Conservation (phyloP, 169 alveolate genomes). For the Cryptosporidium felis region DNA sequence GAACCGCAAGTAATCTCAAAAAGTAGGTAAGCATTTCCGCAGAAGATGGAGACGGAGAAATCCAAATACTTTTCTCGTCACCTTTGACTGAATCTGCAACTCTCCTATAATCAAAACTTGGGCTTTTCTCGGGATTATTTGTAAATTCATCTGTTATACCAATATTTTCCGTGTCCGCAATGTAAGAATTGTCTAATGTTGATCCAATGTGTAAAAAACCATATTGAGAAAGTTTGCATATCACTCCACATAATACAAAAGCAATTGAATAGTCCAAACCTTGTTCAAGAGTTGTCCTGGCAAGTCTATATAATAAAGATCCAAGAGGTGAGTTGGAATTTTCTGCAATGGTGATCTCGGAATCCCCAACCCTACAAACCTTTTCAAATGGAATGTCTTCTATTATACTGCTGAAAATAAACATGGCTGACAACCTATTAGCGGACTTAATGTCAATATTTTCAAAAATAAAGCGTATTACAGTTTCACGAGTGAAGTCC, state of each 20-base stretch:
- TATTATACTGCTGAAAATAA: slow-evolving; percentile 19
- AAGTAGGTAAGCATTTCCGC: slow-evolving; percentile 65
- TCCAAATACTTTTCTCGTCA: slow-evolving; percentile 17
- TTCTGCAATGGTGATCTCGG: slow-evolving; percentile 1
- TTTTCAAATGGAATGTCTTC: slow-evolving; percentile 49
- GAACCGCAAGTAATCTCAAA: slow-evolving; percentile 63
- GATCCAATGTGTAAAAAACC: slow-evolving; percentile 60
- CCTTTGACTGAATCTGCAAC: background rate
- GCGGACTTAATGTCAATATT: slow-evolving; percentile 68
- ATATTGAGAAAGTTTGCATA: slow-evolving; percentile 43
- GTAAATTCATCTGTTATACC: background rate
- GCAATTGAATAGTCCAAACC: slow-evolving; percentile 64
- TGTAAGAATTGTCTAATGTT: background rate
- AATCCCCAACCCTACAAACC: background rate
- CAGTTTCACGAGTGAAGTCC: slow-evolving; percentile 11
- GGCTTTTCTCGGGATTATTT: too few species aligned
- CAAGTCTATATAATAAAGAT: slow-evolving; percentile 25
- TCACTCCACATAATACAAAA: slow-evolving; percentile 28
- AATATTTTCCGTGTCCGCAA: background rate
- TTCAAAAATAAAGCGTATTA: slow-evolving; percentile 18
- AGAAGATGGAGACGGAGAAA: slow-evolving; percentile 62
- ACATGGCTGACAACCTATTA: slow-evolving; percentile 55
- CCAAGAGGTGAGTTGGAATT: slow-evolving; percentile 54
- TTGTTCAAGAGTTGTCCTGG: slow-evolving; percentile 65
- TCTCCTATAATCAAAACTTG: too few species aligned